Percentiles rank a stretch among this genome's conserved stretches.
Evolutionary conservation across 495 filamentous ascomycete genomes (phyloP).

Genomic region (Aspergillus cristatus): DNA sequence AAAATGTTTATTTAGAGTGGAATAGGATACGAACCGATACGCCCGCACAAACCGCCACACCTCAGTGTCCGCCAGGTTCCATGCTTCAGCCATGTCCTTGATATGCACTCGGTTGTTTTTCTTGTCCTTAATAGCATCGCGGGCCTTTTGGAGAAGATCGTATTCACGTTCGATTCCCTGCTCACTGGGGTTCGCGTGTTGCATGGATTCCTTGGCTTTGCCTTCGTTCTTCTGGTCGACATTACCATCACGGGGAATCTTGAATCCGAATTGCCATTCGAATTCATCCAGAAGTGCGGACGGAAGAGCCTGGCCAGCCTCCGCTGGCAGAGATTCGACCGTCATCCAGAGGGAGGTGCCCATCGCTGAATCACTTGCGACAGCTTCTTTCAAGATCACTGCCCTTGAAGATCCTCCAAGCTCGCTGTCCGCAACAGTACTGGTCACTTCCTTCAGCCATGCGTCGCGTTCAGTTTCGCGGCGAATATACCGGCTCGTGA

Average conservation of each 20-base stretch:
- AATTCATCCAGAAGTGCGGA: slow-evolving; percentile 48
- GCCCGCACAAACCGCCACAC: slow-evolving; percentile 87
- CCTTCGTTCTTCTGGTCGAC: slow-evolving; percentile 45
- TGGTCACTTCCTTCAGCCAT: slow-evolving; percentile 70
- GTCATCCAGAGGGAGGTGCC: slow-evolving; percentile 70
- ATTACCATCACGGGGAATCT: slow-evolving; percentile 49
- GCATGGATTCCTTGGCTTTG: slow-evolving; percentile 30
- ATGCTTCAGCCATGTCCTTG: slow-evolving; percentile 66
- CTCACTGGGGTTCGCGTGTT: slow-evolving; percentile 34
- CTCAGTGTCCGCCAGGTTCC: slow-evolving; percentile 90
- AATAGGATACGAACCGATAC: slow-evolving; percentile 31
- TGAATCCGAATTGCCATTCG: slow-evolving; percentile 87
- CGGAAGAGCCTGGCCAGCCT: slow-evolving; percentile 32
- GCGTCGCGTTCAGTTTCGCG: slow-evolving; percentile 66
- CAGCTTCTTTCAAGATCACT: slow-evolving; percentile 68
- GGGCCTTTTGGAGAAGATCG: slow-evolving; percentile 51
- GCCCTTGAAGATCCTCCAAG: slow-evolving; percentile 54
- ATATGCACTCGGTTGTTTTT: slow-evolving; percentile 28
- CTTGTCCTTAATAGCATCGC: slow-evolving; percentile 39
- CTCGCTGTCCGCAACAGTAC: slow-evolving; percentile 52
- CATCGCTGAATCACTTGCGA: slow-evolving; percentile 54
- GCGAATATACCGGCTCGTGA: slow-evolving; percentile 61
- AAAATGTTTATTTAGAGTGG: neutral
- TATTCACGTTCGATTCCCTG: slow-evolving; percentile 46
- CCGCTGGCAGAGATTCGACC: slow-evolving; percentile 50